These are phyloP conservation scores for Fusarium praegraminearum DNA, from an alignment of 2,329 filamentous ascomycete species.

Conservation along the genomic window DNA sequence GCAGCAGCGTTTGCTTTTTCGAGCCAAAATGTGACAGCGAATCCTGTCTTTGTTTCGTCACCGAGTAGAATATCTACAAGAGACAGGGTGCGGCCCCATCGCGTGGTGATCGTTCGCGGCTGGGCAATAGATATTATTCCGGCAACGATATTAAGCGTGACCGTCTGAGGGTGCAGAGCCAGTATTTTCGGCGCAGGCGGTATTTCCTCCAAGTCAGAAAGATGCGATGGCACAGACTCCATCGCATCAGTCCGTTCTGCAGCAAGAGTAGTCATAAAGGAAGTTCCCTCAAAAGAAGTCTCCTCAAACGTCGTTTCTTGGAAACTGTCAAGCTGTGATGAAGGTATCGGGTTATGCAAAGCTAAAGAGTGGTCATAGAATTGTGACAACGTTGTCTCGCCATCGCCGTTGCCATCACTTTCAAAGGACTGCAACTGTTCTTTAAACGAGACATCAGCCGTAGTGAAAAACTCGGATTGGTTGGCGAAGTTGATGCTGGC, in stretches of 20 bases:
- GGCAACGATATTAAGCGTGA: constrained; percentile 85
- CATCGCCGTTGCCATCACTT: constrained; percentile 53
- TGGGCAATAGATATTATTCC: constrained; percentile 79
- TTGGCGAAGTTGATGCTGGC: constrained; percentile 51
- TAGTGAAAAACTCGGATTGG: constrained; percentile 62
- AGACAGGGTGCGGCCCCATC: constrained; percentile 70
- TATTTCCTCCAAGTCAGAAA: constrained; percentile 73
- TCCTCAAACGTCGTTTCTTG: constrained; percentile 43
- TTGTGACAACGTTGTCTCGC: constrained; percentile 62
- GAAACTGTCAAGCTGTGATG: constrained; percentile 66
- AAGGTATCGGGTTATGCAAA: constrained; percentile 73
- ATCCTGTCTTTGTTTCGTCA: constrained; percentile 85
- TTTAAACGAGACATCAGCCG: constrained; percentile 55
- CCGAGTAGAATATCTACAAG: constrained; percentile 84
- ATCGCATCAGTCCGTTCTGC: constrained; percentile 42
- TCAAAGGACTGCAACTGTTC: constrained; percentile 39
- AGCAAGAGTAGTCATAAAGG: constrained; percentile 56
- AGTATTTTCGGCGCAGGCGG: constrained; percentile 74
- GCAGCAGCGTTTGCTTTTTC: constrained; percentile 53
- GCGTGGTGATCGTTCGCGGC: constrained; percentile 75
- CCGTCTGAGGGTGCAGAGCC: constrained; percentile 80
- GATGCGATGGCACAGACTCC: constrained; percentile 49
- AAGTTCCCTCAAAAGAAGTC: constrained; percentile 48
- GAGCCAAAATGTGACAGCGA: constrained; percentile 88
- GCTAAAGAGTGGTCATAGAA: constrained; percentile 86